These are phyloP conservation scores for Cercophora newfieldiana DNA, from an alignment of 495 filamentous ascomycete species.

Conservation along the genomic window DNA sequence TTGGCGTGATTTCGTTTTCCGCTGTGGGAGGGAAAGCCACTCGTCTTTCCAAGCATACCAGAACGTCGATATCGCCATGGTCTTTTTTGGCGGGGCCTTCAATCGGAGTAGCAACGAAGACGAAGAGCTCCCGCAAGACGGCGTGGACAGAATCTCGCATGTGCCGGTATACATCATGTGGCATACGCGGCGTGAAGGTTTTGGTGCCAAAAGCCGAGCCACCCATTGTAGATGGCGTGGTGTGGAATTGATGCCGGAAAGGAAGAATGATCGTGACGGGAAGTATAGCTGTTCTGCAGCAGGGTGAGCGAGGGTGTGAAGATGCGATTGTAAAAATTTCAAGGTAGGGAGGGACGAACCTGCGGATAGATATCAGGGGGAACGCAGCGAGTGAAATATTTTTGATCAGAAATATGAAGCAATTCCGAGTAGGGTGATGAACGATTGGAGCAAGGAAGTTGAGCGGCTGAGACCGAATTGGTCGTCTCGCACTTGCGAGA, in stretches of 20 bases:
- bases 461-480: too few relatives aligned
- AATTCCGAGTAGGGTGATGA: too few relatives aligned
- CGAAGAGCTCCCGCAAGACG: constrained; percentile 48
- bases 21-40: constrained; percentile 22
- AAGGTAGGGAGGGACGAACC: too few relatives aligned
- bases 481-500: too few relatives aligned
- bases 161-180: constrained; percentile 46
- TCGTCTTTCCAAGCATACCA: constrained; percentile 46
- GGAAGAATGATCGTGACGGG: too few relatives aligned
- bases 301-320: too few relatives aligned
- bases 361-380: too few relatives aligned
- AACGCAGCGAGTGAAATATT: too few relatives aligned
- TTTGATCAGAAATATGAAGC: too few relatives aligned
- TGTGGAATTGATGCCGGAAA: neutral
- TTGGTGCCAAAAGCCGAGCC: constrained; percentile 54
- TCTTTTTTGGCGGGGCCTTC: constrained; percentile 56
- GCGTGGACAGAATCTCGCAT: constrained; percentile 41
- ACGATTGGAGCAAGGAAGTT: too few relatives aligned
- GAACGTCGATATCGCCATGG: constrained; percentile 62
- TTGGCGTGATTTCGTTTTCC: neutral
- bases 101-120: constrained; percentile 49
- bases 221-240: constrained; percentile 47
- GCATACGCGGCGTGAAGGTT: constrained; percentile 58
- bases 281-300: too few relatives aligned
- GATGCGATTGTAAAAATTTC: too few relatives aligned